phyloP scores from a whole-genome alignment of 2,329 filamentous ascomycete species.

The Trichocomaceae sp. region DNA sequence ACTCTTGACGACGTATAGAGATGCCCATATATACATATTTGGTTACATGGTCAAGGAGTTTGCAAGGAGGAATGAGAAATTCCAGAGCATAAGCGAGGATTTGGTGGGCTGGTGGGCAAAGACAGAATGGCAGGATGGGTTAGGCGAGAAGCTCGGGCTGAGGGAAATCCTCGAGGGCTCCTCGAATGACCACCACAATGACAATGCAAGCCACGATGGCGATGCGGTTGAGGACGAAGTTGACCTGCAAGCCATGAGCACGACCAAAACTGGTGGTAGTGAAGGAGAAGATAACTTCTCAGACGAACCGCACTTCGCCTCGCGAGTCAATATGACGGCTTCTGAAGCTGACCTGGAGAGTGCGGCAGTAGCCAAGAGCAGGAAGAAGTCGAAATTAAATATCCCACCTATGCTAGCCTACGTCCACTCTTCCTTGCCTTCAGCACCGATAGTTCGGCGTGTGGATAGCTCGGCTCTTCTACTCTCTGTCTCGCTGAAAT shows the following conservation, averaged over 20 bases:
- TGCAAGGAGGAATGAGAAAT: slow-evolving; percentile 67
- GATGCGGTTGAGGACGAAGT: slow-evolving; percentile 48
- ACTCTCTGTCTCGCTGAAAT: slow-evolving; percentile 70
- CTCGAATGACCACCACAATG: slow-evolving; percentile 22
- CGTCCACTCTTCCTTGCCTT: slow-evolving; percentile 53
- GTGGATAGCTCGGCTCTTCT: slow-evolving; percentile 83
- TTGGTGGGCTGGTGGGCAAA: slow-evolving; percentile 95
- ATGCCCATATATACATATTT: slow-evolving; percentile 92
- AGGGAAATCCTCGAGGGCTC: slow-evolving; percentile 51
- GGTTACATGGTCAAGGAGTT: slow-evolving; percentile 87
- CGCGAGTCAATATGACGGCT: slow-evolving; percentile 21
- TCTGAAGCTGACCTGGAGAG: slow-evolving; percentile 14
- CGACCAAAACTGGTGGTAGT: slow-evolving; percentile 38
- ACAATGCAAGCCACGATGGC: slow-evolving; percentile 31
- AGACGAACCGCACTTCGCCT: slow-evolving; percentile 20
- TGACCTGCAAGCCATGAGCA: slow-evolving; percentile 48
- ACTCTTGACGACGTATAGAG: slow-evolving; percentile 76
- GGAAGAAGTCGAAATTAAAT: slow-evolving; percentile 28
- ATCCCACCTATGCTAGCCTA: slow-evolving; percentile 76
- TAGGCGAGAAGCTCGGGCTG: slow-evolving; percentile 71
- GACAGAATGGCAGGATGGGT: slow-evolving; percentile 76
- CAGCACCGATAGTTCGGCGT: slow-evolving; percentile 67
- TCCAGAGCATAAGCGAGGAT: slow-evolving; percentile 87
- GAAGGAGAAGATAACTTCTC: slow-evolving; percentile 8
- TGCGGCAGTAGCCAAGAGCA: slow-evolving; percentile 2